Conservation (phyloP, 345 rosid genomes). For the Salix brachista region DNA sequence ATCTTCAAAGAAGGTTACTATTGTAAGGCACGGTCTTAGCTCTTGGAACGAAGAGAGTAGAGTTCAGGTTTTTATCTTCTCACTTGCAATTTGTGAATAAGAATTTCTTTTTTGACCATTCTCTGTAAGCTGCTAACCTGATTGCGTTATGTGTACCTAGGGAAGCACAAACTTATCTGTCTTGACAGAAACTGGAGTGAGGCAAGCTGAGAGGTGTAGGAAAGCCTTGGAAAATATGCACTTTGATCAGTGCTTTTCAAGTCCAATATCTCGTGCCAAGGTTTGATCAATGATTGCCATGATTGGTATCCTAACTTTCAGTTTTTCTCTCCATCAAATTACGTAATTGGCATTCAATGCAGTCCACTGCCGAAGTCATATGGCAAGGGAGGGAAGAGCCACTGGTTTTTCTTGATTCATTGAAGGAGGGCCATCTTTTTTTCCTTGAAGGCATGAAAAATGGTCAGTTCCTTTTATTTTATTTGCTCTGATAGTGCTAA, state of each 20-base stretch:
- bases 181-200: slow-evolving; percentile 56
- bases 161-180: slow-evolving; percentile 63
- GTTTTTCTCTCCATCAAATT: background rate
- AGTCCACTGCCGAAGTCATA: slow-evolving; percentile 57
- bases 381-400: slow-evolving; percentile 59
- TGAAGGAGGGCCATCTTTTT: slow-evolving; percentile 58
- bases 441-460: slow-evolving; percentile 73
- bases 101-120: background rate
- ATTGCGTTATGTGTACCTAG: slow-evolving; percentile 16
- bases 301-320: background rate
- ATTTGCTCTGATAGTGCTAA: background rate
- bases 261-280: slow-evolving; percentile 67
- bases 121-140: slow-evolving; percentile 1
- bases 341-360: slow-evolving; percentile 17
- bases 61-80: slow-evolving; percentile 51
- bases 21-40: slow-evolving; percentile 71
- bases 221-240: slow-evolving; percentile 38
- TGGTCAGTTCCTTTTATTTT: slow-evolving; percentile 38
- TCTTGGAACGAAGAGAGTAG: slow-evolving; percentile 61
- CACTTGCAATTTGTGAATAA: background rate
- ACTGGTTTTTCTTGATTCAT: slow-evolving; percentile 54
- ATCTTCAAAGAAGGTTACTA: slow-evolving; percentile 49
- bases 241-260: slow-evolving; percentile 54
- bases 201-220: slow-evolving; percentile 55
- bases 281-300: slow-evolving; percentile 20